Base-by-base conservation (phyloP, 768 basidiomycete genomes). In the Daedalea quercina region DNA sequence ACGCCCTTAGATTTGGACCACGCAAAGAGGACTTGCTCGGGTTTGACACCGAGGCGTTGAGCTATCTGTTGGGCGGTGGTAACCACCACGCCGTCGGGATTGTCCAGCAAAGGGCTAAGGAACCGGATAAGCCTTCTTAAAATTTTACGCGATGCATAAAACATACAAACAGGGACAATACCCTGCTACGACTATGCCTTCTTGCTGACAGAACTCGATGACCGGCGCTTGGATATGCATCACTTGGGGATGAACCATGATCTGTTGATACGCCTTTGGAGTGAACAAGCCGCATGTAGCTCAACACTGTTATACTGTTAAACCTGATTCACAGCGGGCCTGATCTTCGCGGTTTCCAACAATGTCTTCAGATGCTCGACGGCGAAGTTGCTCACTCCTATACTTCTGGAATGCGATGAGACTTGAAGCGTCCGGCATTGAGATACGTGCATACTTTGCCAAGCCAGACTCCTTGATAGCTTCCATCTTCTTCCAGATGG, bases 111-210 rank as follows among this genome's bases (percentile, higher is more conserved):
- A 31, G 28, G 28, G 11, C 28, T 31, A 31, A 4, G 28, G 28
- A 67, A 9, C 70, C n/a, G n/a, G n/a, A n/a, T n/a, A n/a, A n/a
- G n/a, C n/a, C 6, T 40, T 40, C 13, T 6, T 17, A 15, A 15
- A 15, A 40, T 15, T 19, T 40, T 15, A 40, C 37, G 23, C 41
- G 34, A 40, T 46, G 28, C 17, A 41, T 31, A 24, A 4, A 31
- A 31, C 26, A 22, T 42, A 85, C 84, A 72, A 75, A 41, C 90
- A 71, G 24, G 77, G 66, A 47, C 83, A 80, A 67, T 89, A 90
- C 0, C 80, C 85, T n/a, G 88, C 87, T 28, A 80, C 78, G n/a
- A 79, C 72, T 46, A 90, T 85, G 8, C 72, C 74, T 47, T 88
- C 70, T 57, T 72, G 65, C 20, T 72, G 67, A 42, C 77, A 75